phyloP scores from a whole-genome alignment of 257 asterid species.

The Capsicum chinense region DNA sequence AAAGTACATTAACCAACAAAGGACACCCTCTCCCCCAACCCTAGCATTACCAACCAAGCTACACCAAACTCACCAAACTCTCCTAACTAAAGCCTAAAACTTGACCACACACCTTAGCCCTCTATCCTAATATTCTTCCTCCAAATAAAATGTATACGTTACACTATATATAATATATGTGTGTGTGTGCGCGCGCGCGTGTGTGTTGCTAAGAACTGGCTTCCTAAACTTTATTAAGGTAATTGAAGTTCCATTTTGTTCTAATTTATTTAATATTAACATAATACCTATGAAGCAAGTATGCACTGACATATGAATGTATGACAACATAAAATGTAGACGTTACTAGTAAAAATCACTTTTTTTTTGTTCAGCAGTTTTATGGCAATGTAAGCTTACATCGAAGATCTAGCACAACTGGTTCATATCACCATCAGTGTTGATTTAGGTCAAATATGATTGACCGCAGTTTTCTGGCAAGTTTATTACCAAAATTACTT shows the following conservation, averaged over 20 bases:
- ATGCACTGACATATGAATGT: background rate
- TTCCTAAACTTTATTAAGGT: background rate
- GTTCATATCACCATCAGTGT: background rate
- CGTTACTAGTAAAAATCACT: background rate
- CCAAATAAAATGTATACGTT: too few species aligned
- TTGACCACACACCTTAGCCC: too few species aligned
- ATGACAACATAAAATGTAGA: background rate
- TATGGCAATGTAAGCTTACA: background rate
- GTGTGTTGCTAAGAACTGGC: background rate
- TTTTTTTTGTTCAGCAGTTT: conserved; percentile 3
- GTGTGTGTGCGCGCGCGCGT: too few species aligned
- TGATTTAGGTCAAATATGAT: conserved; percentile 12
- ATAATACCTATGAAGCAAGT: conserved; percentile 1
- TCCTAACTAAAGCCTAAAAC: too few species aligned
- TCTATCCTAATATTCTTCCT: too few species aligned
- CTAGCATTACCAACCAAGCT: too few species aligned
- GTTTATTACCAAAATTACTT: background rate
- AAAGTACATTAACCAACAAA: too few species aligned
- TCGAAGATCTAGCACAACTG: conserved; percentile 3
- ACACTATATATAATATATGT: too few species aligned
- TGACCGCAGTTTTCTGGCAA: conserved; percentile 11
- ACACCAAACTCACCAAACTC: too few species aligned
- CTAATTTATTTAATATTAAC: background rate
- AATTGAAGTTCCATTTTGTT: background rate
- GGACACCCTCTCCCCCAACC: too few species aligned